A percentile compares a stretch with the other conserved stretches of the same genome.
These are phyloP conservation scores for Colletotrichum sp. DNA, from an alignment of 2,329 filamentous ascomycete genomes.

Conservation along the genomic window DNA sequence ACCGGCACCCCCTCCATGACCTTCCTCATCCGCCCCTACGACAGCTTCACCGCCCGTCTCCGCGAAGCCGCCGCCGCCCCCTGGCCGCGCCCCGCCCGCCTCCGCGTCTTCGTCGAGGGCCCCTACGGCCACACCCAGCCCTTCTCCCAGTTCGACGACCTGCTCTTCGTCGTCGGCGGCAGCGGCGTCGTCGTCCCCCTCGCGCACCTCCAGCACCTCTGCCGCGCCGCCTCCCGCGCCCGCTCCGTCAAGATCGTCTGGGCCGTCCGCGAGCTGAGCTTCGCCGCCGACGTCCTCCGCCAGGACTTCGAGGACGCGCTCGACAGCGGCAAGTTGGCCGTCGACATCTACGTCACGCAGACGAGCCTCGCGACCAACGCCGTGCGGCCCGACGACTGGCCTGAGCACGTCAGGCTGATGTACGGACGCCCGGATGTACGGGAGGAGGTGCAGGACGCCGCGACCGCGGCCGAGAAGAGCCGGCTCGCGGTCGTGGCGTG, in stretches of 20 bases:
- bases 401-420: slow-evolving; percentile 24
- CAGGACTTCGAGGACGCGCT: slow-evolving; percentile 36
- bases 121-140: slow-evolving; percentile 48
- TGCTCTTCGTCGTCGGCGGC: slow-evolving; percentile 50
- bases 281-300: slow-evolving; percentile 38
- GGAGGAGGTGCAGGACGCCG: slow-evolving; percentile 33
- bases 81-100: slow-evolving; percentile 27
- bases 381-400: slow-evolving; percentile 9
- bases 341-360: slow-evolving; percentile 42
- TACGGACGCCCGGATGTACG: slow-evolving; percentile 37
- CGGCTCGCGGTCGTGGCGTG: slow-evolving; percentile 48
- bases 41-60: slow-evolving; percentile 47
- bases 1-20: slow-evolving; percentile 32
- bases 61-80: slow-evolving; percentile 30
- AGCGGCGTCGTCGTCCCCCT: slow-evolving; percentile 49
- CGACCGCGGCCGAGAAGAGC: slow-evolving; percentile 23
- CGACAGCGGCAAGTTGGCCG: slow-evolving; percentile 30
- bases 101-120: slow-evolving; percentile 48
- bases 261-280: slow-evolving; percentile 45
- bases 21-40: slow-evolving; percentile 52
- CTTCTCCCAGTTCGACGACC: slow-evolving; percentile 40
- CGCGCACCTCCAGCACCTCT: slow-evolving; percentile 39
- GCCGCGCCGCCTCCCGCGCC: slow-evolving; percentile 14
- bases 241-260: slow-evolving; percentile 42
- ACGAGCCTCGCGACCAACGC: background rate